These are phyloP conservation scores for Anisodus acutangulus DNA, from an alignment of 257 asterid genomes.

Conservation along the genomic window DNA sequence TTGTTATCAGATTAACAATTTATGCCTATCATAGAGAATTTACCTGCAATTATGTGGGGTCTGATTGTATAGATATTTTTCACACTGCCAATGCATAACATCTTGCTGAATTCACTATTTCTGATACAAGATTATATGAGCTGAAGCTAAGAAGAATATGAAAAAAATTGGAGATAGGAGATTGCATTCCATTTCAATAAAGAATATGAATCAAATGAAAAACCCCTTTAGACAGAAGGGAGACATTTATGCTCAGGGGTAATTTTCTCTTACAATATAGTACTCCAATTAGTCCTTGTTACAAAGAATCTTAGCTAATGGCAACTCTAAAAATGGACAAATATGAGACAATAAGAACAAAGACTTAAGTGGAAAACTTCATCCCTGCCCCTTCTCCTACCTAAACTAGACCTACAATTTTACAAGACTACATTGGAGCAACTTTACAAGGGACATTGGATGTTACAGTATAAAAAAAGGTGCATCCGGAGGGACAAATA, in stretches of 20 bases:
- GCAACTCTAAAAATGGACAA: slow-evolving; percentile 17
- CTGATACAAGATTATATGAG: neutral
- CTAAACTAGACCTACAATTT: slow-evolving; percentile 52
- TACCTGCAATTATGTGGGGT: no score
- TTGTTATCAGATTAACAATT: no score
- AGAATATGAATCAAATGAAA: neutral
- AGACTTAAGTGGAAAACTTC: slow-evolving; percentile 30
- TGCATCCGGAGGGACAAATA: neutral
- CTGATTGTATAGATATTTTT: no score
- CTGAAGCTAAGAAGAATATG: neutral
- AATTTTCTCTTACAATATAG: slow-evolving; percentile 26
- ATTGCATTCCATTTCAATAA: neutral
- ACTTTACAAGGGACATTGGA: slow-evolving; percentile 45
- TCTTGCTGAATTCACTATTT: neutral
- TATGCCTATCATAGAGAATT: no score
- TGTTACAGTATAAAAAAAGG: slow-evolving; percentile 23
- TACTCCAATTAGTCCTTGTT: slow-evolving; percentile 32
- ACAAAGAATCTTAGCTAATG: slow-evolving; percentile 29
- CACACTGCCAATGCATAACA: neutral
- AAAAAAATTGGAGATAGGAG: neutral
- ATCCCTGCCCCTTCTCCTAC: slow-evolving; percentile 47
- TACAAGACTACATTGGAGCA: slow-evolving; percentile 44
- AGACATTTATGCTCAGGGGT: slow-evolving; percentile 16
- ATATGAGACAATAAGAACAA: slow-evolving; percentile 3
- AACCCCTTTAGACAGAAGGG: neutral